Conservation (phyloP, 805 yeast species). For the Saccharomyces mikatae region DNA sequence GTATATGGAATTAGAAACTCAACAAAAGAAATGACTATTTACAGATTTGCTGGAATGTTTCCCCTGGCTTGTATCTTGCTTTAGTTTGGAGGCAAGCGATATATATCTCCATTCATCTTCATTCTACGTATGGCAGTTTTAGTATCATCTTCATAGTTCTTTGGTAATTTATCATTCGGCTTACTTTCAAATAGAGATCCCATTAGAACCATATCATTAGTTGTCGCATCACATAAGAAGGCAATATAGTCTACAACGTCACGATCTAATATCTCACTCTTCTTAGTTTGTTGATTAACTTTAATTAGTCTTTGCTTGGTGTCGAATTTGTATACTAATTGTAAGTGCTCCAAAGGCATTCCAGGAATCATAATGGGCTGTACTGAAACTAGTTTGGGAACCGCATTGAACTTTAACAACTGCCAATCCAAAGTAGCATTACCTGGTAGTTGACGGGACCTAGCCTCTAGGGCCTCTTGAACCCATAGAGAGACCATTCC, state of each 20-base stretch:
- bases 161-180: constrained; percentile 34
- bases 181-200: constrained; percentile 60
- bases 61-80: background rate
- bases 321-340: constrained; percentile 54
- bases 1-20: background rate
- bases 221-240: constrained; percentile 52
- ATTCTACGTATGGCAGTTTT: constrained; percentile 23
- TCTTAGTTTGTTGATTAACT: constrained; percentile 37
- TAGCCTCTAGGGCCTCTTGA: constrained; percentile 44
- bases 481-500: constrained; percentile 53
- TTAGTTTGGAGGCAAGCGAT: constrained; percentile 15
- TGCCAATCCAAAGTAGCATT: constrained; percentile 66
- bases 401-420: constrained; percentile 54
- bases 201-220: constrained; percentile 49
- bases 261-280: constrained; percentile 41
- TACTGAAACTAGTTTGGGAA: constrained; percentile 67
- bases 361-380: constrained; percentile 58
- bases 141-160: constrained; percentile 18
- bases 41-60: background rate
- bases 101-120: constrained; percentile 28
- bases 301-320: constrained; percentile 52
- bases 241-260: constrained; percentile 55
- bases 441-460: constrained; percentile 50
- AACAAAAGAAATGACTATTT: background rate
- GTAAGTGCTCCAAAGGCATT: constrained; percentile 46